Conservation (phyloP, 2,329 filamentous ascomycete species). For the Neonectria hederae region DNA sequence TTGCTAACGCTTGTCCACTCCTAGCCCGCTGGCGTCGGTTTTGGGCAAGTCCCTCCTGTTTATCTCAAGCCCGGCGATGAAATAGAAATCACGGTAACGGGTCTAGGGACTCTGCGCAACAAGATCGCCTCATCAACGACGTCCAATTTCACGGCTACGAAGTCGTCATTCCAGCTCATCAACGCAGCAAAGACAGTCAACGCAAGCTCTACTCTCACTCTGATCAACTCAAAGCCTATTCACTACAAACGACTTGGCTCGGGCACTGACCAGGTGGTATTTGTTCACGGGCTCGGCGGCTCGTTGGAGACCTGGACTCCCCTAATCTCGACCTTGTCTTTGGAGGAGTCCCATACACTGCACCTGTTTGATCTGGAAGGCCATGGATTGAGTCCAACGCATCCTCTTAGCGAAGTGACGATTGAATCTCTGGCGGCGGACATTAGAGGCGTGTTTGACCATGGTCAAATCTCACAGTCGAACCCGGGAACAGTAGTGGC, state of each 20-base stretch:
- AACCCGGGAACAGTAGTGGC: slow-evolving; percentile 55
- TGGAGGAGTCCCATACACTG: background rate
- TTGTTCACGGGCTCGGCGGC: slow-evolving; percentile 65
- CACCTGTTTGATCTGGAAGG: slow-evolving; percentile 65
- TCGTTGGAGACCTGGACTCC: slow-evolving; percentile 56
- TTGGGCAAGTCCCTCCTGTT: slow-evolving; percentile 51
- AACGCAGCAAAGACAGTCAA: slow-evolving; percentile 30
- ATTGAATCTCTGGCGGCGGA: slow-evolving; percentile 57
- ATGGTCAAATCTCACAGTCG: slow-evolving; percentile 42
- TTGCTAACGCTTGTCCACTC: background rate
- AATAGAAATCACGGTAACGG: slow-evolving; percentile 47
- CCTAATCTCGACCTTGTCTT: slow-evolving; percentile 48
- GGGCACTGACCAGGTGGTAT: slow-evolving; percentile 49
- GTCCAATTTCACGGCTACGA: background rate
- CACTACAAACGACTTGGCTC: slow-evolving; percentile 49
- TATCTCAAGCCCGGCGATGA: slow-evolving; percentile 54
- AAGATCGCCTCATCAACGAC: slow-evolving; percentile 14
- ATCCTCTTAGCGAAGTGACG: slow-evolving; percentile 52
- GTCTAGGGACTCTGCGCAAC: slow-evolving; percentile 31
- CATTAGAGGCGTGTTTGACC: slow-evolving; percentile 50
- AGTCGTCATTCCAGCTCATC: slow-evolving; percentile 18
- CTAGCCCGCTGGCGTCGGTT: slow-evolving; percentile 56
- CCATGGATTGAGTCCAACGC: slow-evolving; percentile 63
- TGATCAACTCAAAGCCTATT: slow-evolving; percentile 52
- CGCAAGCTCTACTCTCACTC: slow-evolving; percentile 44